Conservation (phyloP, 179 eudicot species). For the Patellifolia procumbens region DNA sequence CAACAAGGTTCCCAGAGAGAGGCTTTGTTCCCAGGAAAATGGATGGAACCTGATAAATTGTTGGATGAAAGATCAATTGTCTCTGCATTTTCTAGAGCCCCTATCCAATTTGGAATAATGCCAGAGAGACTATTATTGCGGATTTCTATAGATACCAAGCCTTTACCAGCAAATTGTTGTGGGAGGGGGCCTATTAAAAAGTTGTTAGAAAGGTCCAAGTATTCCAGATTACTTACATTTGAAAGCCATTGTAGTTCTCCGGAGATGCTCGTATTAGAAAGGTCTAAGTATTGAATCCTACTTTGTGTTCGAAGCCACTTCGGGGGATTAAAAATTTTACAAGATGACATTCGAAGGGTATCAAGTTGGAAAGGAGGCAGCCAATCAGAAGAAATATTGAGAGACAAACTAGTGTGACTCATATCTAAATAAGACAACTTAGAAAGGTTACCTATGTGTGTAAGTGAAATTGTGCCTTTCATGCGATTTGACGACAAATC, state of each 20-base stretch:
- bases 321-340: not conserved
- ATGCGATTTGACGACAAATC: conserved; percentile 14
- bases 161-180: not conserved
- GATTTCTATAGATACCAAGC: too few species aligned
- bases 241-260: conserved; percentile 17
- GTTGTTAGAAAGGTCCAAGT: not conserved
- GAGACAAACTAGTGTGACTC: not conserved
- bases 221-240: not conserved
- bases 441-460: too few species aligned
- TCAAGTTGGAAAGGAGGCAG: conserved; percentile 12
- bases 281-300: not conserved
- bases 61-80: not conserved
- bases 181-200: not conserved
- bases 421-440: too few species aligned
- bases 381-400: not conserved
- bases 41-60: not conserved
- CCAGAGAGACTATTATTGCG: too few species aligned
- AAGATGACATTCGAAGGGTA: too few species aligned
- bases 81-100: not conserved
- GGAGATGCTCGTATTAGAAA: conserved; percentile 12
- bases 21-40: too few species aligned
- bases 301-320: conserved; percentile 17
- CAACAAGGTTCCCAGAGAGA: not conserved
- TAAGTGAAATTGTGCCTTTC: conserved; percentile 2
- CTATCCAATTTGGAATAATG: too few species aligned